A percentile compares a stretch with the other conserved stretches of the same genome.
Conservation (phyloP, 2,329 filamentous ascomycete genomes). For the Diaporthe batatas region DNA sequence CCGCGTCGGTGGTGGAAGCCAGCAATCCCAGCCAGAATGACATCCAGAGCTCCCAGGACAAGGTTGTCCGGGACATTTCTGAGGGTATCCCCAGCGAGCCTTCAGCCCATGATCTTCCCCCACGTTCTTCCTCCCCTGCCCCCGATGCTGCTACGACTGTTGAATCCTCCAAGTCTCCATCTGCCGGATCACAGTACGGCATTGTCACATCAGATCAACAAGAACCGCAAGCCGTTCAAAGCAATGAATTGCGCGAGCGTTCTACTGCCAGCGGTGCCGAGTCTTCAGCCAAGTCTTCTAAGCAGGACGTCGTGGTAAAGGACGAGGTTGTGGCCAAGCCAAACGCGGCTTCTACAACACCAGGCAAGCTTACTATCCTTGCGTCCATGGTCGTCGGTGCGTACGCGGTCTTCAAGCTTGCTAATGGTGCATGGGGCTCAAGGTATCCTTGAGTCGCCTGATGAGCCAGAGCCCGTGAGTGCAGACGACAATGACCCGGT, state of each 20-base stretch:
- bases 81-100: constrained; percentile 40
- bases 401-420: constrained; percentile 43
- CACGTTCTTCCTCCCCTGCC: constrained; percentile 33
- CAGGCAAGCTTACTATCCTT: constrained; percentile 44
- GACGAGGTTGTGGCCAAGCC: constrained; percentile 41
- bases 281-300: constrained; percentile 42
- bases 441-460: constrained; percentile 41
- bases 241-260: constrained; percentile 40
- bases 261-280: constrained; percentile 39
- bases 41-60: constrained; percentile 22
- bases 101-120: constrained; percentile 42
- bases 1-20: constrained; percentile 15
- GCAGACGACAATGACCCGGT: constrained; percentile 39
- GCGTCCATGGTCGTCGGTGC: constrained; percentile 43
- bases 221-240: constrained; percentile 33
- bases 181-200: constrained; percentile 43
- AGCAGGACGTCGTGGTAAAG: constrained; percentile 41
- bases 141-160: constrained; percentile 42
- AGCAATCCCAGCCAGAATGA: constrained; percentile 11
- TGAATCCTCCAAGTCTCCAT: constrained; percentile 39
- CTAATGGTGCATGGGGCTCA: constrained; percentile 43
- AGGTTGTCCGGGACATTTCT: constrained; percentile 33
- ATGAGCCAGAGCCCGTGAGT: constrained; percentile 39
- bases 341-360: constrained; percentile 40
- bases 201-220: constrained; percentile 42